Conservation (phyloP, 352 stramenopile genomes). For the Phytophthora aleatoria region DNA sequence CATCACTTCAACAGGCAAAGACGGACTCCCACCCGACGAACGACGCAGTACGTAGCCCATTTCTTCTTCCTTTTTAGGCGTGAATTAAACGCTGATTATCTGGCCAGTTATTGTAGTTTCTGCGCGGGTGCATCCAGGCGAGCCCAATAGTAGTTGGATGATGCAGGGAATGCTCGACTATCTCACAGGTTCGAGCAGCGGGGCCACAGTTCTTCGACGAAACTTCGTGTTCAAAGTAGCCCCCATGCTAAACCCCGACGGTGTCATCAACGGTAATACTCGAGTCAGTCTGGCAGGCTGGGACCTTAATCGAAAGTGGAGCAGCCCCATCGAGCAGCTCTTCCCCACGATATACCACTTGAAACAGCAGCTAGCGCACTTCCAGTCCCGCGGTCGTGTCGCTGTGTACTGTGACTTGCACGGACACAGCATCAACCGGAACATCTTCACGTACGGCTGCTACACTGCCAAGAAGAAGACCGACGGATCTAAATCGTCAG, state of each 20-base stretch:
- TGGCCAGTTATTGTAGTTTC: constrained; percentile 81
- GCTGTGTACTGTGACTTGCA: constrained; percentile 87
- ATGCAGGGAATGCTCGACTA: constrained; percentile 94
- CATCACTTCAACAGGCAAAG: constrained; percentile 71
- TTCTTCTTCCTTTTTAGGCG: neutral
- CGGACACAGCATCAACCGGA: constrained; percentile 82
- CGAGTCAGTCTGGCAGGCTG: constrained; percentile 85
- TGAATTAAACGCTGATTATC: neutral
- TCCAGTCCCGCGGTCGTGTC: constrained; percentile 63
- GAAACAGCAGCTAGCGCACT: constrained; percentile 69
- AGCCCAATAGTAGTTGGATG: constrained; percentile 91
- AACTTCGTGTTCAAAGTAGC: constrained; percentile 91
- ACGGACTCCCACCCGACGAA: constrained; percentile 50
- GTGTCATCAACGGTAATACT: constrained; percentile 93
- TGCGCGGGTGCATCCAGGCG: constrained; percentile 88
- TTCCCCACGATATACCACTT: constrained; percentile 84
- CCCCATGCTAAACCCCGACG: constrained; percentile 94
- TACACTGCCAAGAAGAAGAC: constrained; percentile 49
- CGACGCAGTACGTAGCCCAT: constrained; percentile 42
- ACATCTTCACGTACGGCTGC: constrained; percentile 89
- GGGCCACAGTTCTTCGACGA: constrained; percentile 67
- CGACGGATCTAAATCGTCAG: constrained; percentile 7
- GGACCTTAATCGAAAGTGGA: constrained; percentile 86
- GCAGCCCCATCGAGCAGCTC: constrained; percentile 74
- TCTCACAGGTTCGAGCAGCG: constrained; percentile 68